Base-by-base conservation (phyloP, 2,329 filamentous ascomycete species). In the Verticillium zaregamsianum region DNA sequence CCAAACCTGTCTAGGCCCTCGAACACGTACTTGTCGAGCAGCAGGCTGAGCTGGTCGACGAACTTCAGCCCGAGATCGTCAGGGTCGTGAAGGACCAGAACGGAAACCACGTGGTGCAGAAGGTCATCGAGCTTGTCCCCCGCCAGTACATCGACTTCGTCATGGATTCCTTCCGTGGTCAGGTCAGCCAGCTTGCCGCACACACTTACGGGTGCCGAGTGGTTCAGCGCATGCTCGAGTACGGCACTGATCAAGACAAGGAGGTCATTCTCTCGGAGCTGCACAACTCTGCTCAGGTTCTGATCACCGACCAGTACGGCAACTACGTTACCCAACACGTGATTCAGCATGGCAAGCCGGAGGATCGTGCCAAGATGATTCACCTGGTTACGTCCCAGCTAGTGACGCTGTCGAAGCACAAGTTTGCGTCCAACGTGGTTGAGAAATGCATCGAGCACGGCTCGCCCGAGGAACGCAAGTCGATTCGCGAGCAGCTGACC, bases 311-410 rank as follows among this genome's bases (percentile, higher is more conserved):
- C 70, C 89, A 93, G 66, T 99, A 90, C 71, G 95, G 95, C 63
- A 99, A 99, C 76, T 99, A 99, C 72, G 95, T 99, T 20, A 90
- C 91, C 3, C 95, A 98, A 73, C 92, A 98, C 72, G 87, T 98
- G 59, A 93, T 99, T 64, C 81, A 89, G 63, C 86, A 92, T 65
- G 93, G 93, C 28, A 83, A 88, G 59, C 81, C 85, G 4, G 86
- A 89, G 61, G 92, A 97, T 69, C 86, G 88, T 23, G 81, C 82
- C 15, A 86, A 82, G 68, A 89, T 97, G 69, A 90, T 97, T 61
- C 77, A 82, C 31, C 80, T 92, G 56, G 89, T 98, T 66, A 88
- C 89, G 66, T 80, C 82, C 14, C 86, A 92, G 62, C 79, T 97
- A 2, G 76, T 97, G 45, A 78, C 79, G 1, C 88, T 92, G 68